These are phyloP conservation scores for Bipolaris gigantea DNA, from an alignment of 2,329 filamentous ascomycete species.

Conservation along the genomic window DNA sequence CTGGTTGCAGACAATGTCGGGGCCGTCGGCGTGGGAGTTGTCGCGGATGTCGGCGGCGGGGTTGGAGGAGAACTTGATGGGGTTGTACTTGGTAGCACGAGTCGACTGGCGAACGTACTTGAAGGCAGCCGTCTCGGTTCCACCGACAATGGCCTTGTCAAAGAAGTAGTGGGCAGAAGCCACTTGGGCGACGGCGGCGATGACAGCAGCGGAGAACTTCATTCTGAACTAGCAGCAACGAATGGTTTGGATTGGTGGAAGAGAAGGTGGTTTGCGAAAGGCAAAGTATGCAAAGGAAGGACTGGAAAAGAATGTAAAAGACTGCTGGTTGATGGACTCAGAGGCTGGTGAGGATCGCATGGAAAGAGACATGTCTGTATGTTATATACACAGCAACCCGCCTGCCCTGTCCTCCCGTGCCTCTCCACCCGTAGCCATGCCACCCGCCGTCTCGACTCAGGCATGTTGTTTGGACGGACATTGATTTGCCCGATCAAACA, in stretches of 20 bases:
- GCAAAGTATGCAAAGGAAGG: neutral
- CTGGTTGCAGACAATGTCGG: constrained; percentile 34
- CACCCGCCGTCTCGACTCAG: neutral
- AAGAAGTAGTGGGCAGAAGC: constrained; percentile 33
- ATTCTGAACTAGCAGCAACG: constrained; percentile 11
- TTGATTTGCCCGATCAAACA: neutral
- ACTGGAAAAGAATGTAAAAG: constrained; percentile 6
- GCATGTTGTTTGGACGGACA: constrained; percentile 1
- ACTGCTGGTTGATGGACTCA: neutral
- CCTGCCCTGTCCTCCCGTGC: too few relatives aligned
- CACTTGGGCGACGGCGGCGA: constrained; percentile 14
- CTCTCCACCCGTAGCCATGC: neutral
- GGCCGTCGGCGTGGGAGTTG: constrained; percentile 22
- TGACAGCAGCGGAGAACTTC: constrained; percentile 9
- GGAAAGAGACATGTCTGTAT: neutral
- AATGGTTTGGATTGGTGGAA: constrained; percentile 1
- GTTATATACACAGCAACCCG: neutral
- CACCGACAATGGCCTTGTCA: constrained; percentile 22
- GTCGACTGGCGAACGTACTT: constrained; percentile 27
- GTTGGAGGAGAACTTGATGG: constrained; percentile 26
- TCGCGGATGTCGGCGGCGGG: constrained; percentile 22
- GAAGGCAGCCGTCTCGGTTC: constrained; percentile 14
- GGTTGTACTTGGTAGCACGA: constrained; percentile 27
- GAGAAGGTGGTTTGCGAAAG: neutral
- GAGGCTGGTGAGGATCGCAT: neutral